These are phyloP conservation scores for Chaetomium sp. DNA, from an alignment of 2,329 filamentous ascomycete species.

Conservation along the genomic window DNA sequence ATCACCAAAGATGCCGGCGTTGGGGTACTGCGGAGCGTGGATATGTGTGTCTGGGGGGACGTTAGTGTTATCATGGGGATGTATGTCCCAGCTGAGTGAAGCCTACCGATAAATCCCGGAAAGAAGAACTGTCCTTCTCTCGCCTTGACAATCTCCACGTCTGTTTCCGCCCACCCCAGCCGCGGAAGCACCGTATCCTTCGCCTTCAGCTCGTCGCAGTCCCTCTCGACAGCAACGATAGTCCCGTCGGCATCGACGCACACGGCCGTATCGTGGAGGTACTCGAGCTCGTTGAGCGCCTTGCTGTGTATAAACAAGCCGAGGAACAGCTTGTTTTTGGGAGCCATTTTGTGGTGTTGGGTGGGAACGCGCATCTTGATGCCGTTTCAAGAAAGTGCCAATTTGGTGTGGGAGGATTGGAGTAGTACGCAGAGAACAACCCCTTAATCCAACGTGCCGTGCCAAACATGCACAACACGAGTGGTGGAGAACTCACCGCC, in stretches of 20 bases:
- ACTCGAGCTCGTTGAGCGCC: conserved; percentile 51
- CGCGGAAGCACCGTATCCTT: conserved; percentile 42
- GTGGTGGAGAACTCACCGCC: background rate
- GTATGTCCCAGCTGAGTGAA: background rate
- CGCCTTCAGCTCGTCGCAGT: conserved; percentile 40
- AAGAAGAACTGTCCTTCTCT: conserved; percentile 72
- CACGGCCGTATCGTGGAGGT: conserved; percentile 53
- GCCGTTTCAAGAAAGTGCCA: background rate
- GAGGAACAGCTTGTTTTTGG: conserved; percentile 51
- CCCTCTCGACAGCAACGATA: conserved; percentile 52
- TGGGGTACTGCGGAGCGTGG: conserved; percentile 93
- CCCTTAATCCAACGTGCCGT: background rate
- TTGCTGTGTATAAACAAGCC: conserved; percentile 60
- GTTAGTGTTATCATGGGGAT: background rate
- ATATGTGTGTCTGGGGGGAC: conserved; percentile 80
- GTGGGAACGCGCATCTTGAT: background rate
- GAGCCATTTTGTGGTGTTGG: conserved; percentile 15
- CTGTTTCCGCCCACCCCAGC: conserved; percentile 49
- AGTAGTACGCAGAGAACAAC: background rate
- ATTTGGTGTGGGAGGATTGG: background rate
- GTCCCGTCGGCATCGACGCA: conserved; percentile 53
- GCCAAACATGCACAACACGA: background rate
- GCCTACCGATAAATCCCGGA: conserved; percentile 75
- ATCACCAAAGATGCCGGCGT: conserved; percentile 90
- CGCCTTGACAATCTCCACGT: conserved; percentile 43